Evolutionary conservation across 306 rosid species (phyloP).

Genomic region (Cicer cuneatum): DNA sequence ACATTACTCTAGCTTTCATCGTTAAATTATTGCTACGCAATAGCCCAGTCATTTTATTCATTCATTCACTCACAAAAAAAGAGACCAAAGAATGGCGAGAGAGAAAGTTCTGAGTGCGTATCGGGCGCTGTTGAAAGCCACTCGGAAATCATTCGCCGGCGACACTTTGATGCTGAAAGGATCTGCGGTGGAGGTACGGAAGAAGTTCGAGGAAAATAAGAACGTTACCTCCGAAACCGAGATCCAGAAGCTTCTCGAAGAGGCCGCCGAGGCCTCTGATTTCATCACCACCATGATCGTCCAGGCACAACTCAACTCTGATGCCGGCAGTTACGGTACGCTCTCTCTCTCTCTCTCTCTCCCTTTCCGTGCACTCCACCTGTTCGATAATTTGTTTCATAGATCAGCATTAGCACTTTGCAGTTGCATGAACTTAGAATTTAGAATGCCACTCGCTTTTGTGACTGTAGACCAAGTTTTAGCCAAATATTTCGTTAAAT

Average conservation of each 20-base stretch:
- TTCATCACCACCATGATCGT: conserved; percentile 85
- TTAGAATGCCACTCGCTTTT: background rate
- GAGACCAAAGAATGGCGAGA: conserved; percentile 54
- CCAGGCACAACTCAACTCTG: conserved; percentile 79
- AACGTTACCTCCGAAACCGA: conserved; percentile 63
- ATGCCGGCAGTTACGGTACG: conserved; percentile 71
- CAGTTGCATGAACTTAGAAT: background rate
- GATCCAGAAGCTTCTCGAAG: conserved; percentile 75
- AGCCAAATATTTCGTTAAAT: background rate
- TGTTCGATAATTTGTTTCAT: conserved; percentile 46
- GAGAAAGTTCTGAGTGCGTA: conserved; percentile 74
- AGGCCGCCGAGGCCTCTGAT: conserved; percentile 80
- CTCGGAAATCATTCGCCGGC: conserved; percentile 77
- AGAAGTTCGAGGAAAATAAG: conserved; percentile 76
- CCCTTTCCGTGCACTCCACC: conserved; percentile 39
- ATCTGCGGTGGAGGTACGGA: conserved; percentile 76
- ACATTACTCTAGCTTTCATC: too few species aligned
- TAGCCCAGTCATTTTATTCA: too few species aligned
- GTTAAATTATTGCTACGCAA: too few species aligned
- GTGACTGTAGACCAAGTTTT: background rate
- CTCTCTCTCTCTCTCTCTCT: conserved; percentile 27
- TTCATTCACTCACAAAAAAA: too few species aligned
- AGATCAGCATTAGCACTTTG: background rate
- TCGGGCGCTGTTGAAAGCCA: conserved; percentile 76
- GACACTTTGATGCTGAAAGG: conserved; percentile 69